phyloP scores from a whole-genome alignment of 495 filamentous ascomycete genomes.

The Astrothelium macrocarpum region DNA sequence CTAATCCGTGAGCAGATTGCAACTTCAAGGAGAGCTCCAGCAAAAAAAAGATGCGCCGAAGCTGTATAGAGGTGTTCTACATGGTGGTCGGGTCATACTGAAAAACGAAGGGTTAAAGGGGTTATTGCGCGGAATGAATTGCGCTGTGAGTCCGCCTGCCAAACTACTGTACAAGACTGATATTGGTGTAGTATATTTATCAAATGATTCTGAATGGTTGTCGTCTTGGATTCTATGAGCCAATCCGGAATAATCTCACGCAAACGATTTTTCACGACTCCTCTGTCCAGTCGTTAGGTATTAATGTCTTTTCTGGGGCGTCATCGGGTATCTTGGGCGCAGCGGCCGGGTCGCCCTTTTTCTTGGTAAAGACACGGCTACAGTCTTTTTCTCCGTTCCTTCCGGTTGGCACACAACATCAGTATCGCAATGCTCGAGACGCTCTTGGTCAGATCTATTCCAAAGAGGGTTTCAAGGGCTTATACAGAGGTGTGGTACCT shows the following conservation, averaged over 20 bases:
- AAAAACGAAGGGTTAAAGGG: slow-evolving; percentile 83
- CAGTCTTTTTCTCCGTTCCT: slow-evolving; percentile 92
- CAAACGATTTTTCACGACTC: slow-evolving; percentile 58
- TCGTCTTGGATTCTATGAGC: slow-evolving; percentile 96
- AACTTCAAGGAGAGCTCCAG: slow-evolving; percentile 94
- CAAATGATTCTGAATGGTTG: slow-evolving; percentile 95
- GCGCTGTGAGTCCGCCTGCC: slow-evolving; percentile 50
- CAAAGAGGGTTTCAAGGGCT: slow-evolving; percentile 64
- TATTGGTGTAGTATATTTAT: slow-evolving; percentile 68
- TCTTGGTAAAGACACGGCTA: slow-evolving; percentile 94
- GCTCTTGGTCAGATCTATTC: slow-evolving; percentile 69
- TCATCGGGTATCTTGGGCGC: slow-evolving; percentile 82
- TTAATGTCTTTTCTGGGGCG: slow-evolving; percentile 91
- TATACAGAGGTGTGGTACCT: slow-evolving; percentile 83
- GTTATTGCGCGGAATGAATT: slow-evolving; percentile 80
- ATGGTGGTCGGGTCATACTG: slow-evolving; percentile 83
- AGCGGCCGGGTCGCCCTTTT: slow-evolving; percentile 86
- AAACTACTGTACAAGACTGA: slow-evolving; percentile 11
- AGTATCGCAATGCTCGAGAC: slow-evolving; percentile 77
- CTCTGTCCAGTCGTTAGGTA: slow-evolving; percentile 64
- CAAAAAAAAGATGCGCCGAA: slow-evolving; percentile 70
- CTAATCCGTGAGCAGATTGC: slow-evolving; percentile 49
- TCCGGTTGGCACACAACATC: slow-evolving; percentile 91
- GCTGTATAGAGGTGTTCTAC: slow-evolving; percentile 85
- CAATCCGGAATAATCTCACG: slow-evolving; percentile 63